phyloP scores from a whole-genome alignment of 2,329 filamentous ascomycete species.

The Penicillium aurantiogriseum region DNA sequence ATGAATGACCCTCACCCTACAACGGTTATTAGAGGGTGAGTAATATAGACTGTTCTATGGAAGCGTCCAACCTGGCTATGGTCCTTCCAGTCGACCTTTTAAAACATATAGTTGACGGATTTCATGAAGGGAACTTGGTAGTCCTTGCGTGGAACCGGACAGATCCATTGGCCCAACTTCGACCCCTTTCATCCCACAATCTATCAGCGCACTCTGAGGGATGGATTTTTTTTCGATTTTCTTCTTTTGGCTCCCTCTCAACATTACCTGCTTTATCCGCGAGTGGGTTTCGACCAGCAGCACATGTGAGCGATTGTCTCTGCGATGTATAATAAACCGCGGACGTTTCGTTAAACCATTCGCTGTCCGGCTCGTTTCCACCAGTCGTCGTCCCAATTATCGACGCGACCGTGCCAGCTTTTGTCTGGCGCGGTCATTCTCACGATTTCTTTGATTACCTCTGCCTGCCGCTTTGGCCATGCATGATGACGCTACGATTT shows the following conservation, averaged over 20 bases:
- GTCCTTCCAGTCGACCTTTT: slow-evolving; percentile 3
- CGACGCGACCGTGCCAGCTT: slow-evolving; percentile 14
- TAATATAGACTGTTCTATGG: slow-evolving; percentile 20
- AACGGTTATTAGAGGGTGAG: slow-evolving; percentile 30
- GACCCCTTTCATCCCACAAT: slow-evolving; percentile 13
- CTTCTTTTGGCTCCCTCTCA: background rate
- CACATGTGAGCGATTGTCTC: slow-evolving; percentile 16
- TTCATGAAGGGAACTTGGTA: slow-evolving; percentile 18
- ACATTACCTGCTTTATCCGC: slow-evolving; percentile 3
- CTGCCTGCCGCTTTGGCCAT: slow-evolving; percentile 12
- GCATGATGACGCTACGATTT: slow-evolving; percentile 27
- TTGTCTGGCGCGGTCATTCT: slow-evolving; percentile 11
- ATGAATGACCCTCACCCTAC: slow-evolving; percentile 28
- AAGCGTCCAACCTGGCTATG: slow-evolving; percentile 14
- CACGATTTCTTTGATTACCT: slow-evolving; percentile 5
- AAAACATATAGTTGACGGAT: slow-evolving; percentile 20
- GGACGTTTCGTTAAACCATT: slow-evolving; percentile 16
- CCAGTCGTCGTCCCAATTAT: slow-evolving; percentile 15
- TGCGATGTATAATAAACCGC: slow-evolving; percentile 42
- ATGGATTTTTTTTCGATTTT: background rate
- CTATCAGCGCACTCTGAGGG: slow-evolving; percentile 21
- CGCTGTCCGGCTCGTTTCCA: background rate
- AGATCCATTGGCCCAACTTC: slow-evolving; percentile 13
- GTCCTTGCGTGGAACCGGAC: slow-evolving; percentile 16
- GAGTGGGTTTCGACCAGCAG: slow-evolving; percentile 9